Base-by-base conservation (phyloP, 2,329 filamentous ascomycete species). In the Xylariaceae sp. region DNA sequence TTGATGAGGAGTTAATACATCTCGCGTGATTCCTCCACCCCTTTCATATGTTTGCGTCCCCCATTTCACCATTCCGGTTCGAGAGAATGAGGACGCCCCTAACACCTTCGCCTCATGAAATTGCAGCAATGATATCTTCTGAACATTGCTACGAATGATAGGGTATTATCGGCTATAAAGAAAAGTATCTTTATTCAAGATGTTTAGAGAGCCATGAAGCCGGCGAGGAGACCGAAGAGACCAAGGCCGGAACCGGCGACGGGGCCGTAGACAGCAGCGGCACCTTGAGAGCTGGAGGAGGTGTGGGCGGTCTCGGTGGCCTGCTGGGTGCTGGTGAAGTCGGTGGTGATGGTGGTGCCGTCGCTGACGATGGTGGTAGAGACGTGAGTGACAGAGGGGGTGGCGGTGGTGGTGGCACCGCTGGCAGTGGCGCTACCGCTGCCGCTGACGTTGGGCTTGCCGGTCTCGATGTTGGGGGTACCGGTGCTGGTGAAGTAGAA, bases 171-270 rank as follows among this genome's bases (percentile, higher is more conserved):
- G 23, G 23, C 23, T 30, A 30, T 30, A 30, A 30, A 30, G 23
- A 30, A 30, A 30, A 30, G 5, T 30, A 30, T 30, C 23, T 30
- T 30, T 30, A 30, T 30, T 30, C 23, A 30, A 30, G 23, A 34
- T 1, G 34, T 56, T 77, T 80, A 84, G 69, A 84, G 69, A 66
- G 78, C 78, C 57, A 82, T 64, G 62, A 83, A 66, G 59, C 80
- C 81, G 64, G 76, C 81, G 23, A 79, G 23, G 58, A 82, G 71
- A 64, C 79, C 81, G 56, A 81, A 62, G 15, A 82, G 55, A 42
- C 77, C 77, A 18, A 75, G 53, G 6, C 75, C 75, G 23, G 78
- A 75, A 44, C 69, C 66, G 23, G 23, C 23, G 30, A 70, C 53
- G 9, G 77, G 74, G 37, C 75, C 71, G 52, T 74, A 70, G 45